A percentile compares a stretch with the other conserved stretches of the same genome.
Conservation (phyloP, 768 basidiomycete genomes). For the Guyanaporus albipodus region DNA sequence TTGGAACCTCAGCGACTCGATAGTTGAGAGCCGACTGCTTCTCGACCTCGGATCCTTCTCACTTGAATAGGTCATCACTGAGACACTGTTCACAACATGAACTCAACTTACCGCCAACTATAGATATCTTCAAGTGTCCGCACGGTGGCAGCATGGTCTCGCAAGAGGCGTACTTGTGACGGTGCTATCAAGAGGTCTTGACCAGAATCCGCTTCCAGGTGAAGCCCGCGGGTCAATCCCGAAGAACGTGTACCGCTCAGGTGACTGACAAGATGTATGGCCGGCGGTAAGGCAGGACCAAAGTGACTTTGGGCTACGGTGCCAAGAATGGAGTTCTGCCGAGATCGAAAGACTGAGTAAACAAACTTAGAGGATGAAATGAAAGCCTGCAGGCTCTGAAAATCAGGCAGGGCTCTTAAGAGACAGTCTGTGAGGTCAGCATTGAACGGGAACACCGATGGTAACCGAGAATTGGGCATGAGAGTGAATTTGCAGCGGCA, state of each 20-base stretch:
- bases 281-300: conserved; percentile 32
- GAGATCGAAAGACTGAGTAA: conserved; percentile 27
- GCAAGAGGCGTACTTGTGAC: conserved; percentile 22
- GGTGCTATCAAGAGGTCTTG: conserved; percentile 10
- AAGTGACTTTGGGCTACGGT: conserved; percentile 28
- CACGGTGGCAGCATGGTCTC: conserved; percentile 24
- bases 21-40: conserved; percentile 26
- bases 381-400: conserved; percentile 22
- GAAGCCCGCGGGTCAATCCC: conserved; percentile 7
- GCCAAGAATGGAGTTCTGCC: conserved; percentile 30
- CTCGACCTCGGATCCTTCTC: conserved; percentile 35
- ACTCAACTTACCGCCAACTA: conserved; percentile 34
- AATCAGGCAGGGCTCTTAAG: conserved; percentile 27
- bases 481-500: neutral
- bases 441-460: conserved; percentile 2
- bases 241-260: neutral
- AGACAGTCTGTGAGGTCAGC: conserved; percentile 33
- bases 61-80: conserved; percentile 15
- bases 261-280: conserved; percentile 26
- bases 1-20: conserved; percentile 32
- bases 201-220: conserved; percentile 2
- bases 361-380: conserved; percentile 31
- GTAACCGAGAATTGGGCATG: conserved; percentile 1
- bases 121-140: conserved; percentile 36
- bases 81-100: neutral